Percentiles rank a stretch among this genome's conserved stretches.
phyloP scores from a whole-genome alignment of 2,329 filamentous ascomycete species.

The Aspergillus sp. region DNA sequence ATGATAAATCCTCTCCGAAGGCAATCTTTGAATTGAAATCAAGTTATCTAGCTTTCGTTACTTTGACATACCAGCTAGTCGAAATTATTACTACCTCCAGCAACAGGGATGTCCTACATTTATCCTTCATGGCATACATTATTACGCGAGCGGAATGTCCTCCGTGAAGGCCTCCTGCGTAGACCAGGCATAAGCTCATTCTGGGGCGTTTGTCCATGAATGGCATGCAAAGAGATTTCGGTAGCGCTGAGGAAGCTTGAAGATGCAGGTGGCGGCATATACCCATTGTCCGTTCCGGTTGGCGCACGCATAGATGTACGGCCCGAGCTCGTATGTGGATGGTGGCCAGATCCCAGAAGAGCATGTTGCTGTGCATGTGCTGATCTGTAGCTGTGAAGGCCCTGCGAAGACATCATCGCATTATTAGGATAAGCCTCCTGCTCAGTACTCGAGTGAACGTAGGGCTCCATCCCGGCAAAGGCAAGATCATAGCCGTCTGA shows the following conservation, averaged over 20 bases:
- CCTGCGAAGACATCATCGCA: background rate
- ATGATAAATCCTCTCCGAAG: no score
- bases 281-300: background rate
- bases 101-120: no score
- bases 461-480: background rate
- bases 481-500: background rate
- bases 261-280: background rate
- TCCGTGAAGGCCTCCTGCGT: background rate
- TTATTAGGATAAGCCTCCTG: background rate
- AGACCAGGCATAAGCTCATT: background rate
- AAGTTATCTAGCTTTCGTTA: no score
- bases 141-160: background rate
- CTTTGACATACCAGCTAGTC: no score
- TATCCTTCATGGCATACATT: background rate
- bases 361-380: background rate
- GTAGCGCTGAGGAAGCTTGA: constrained; percentile 11
- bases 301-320: background rate
- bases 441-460: background rate
- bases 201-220: background rate
- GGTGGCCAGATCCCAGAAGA: background rate
- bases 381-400: background rate
- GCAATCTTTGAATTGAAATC: no score
- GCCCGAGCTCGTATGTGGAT: background rate
- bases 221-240: constrained; percentile 6
- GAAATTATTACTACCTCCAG: no score